Conservation (phyloP, 306 rosid species). For the Pterocarpus macrocarpus region DNA sequence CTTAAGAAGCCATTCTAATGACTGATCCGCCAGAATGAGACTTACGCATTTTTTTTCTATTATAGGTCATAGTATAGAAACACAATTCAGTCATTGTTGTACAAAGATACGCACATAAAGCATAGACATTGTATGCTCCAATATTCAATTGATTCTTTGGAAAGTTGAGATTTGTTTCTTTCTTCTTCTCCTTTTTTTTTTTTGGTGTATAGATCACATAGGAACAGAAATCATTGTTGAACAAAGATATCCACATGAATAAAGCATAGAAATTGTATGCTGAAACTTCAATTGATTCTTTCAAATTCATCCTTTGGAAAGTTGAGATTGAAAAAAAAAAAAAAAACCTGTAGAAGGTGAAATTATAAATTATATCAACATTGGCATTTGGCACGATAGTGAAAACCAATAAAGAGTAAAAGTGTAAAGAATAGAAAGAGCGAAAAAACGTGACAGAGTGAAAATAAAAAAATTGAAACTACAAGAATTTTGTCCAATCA, state of each 20-base stretch:
- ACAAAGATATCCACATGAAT: constrained; percentile 40
- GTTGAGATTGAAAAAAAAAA: not conserved
- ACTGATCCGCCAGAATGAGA: constrained; percentile 24
- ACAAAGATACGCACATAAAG: constrained; percentile 43
- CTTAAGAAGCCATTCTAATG: constrained; percentile 65
- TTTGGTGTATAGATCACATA: no score
- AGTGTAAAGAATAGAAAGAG: no score
- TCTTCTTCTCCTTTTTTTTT: no score
- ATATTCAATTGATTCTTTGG: constrained; percentile 41
- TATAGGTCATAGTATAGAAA: not conserved
- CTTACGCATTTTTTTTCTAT: not conserved
- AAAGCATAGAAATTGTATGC: constrained; percentile 21
- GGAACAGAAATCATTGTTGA: constrained; percentile 35
- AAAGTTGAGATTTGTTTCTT: not conserved
- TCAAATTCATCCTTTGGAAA: constrained; percentile 24
- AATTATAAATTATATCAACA: no score
- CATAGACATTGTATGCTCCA: constrained; percentile 20
- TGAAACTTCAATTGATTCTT: constrained; percentile 32
- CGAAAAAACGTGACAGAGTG: no score
- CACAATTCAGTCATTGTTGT: constrained; percentile 44
- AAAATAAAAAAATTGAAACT: no score
- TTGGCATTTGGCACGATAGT: no score
- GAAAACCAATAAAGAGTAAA: no score
- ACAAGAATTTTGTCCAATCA: no score
- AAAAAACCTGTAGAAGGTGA: no score